Evolutionary conservation across 2,329 filamentous ascomycete species (phyloP), one percentile per base, ranked within the genome.

Genomic region (Arthrinium puccinioides): DNA sequence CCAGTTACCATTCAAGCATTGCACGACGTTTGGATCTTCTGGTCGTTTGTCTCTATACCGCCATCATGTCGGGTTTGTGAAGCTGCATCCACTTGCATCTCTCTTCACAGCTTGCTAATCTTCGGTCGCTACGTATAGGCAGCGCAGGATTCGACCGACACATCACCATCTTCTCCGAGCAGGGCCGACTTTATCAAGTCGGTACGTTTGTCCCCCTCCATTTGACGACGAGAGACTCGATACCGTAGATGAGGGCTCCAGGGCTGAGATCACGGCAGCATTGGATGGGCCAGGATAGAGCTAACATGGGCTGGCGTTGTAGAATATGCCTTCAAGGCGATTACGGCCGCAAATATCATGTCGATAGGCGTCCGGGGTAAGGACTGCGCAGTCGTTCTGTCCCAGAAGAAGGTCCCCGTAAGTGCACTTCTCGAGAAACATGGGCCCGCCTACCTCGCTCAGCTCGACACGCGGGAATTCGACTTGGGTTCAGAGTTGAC

Each of bases 271-370:
- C 24, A 26, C 9, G 24, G 9, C 24, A 26, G n/a, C 24, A n/a
- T 26, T 26, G 24, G 24, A n/a, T n/a, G n/a, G 9, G 24, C n/a
- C 9, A 9, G 24, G 24, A 9, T 9, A 9, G 24, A n/a, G 9
- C 9, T 26, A n/a, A n/a, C n/a, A n/a, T n/a, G n/a, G n/a, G n/a
- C n/a, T n/a, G n/a, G n/a, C n/a, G n/a, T 27, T 48, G 53, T 61
- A 97, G 92, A 98, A 76, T 98, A 98, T 90, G 92, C 92, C 54
- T 98, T 98, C 82, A 98, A 98, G 74, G 92, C 92, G 42, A 98
- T 98, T 68, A 98, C 92, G 52, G 90, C 92, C 44, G 92, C 92
- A 52, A 97, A 97, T 67, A 97, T 98, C 71, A 98, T 94, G 74
- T 92, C 92, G 44, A 79, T 98, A 63, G 92, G 92, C 53, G 80